phyloP scores from a whole-genome alignment of 805 yeast species.

The Saccharomycopsis sp. region DNA sequence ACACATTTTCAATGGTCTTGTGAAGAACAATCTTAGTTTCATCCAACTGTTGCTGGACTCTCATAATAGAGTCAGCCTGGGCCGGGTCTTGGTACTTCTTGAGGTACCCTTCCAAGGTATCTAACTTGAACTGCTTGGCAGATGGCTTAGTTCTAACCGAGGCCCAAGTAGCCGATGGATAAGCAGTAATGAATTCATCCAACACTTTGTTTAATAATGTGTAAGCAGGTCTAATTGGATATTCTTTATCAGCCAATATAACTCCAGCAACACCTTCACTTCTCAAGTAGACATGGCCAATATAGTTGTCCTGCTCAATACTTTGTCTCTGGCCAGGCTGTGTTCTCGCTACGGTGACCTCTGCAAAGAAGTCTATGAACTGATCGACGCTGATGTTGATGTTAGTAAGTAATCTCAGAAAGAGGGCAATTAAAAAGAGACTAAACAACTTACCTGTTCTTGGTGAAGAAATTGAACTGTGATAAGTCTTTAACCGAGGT shows the following conservation, averaged over 20 bases:
- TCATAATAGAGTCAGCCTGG: constrained; percentile 95
- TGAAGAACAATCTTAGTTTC: constrained; percentile 95
- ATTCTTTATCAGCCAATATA: constrained; percentile 86
- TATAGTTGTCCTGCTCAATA: constrained; percentile 79
- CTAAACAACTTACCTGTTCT: constrained; percentile 29
- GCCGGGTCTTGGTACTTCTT: constrained; percentile 91
- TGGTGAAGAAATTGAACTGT: constrained; percentile 84
- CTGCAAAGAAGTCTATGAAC: constrained; percentile 90
- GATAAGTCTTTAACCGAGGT: constrained; percentile 76
- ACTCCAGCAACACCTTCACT: constrained; percentile 90
- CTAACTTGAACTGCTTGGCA: constrained; percentile 37
- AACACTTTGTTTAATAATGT: constrained; percentile 82
- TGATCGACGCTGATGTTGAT: constrained; percentile 55
- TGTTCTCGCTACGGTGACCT: constrained; percentile 86
- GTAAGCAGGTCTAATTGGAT: constrained; percentile 95
- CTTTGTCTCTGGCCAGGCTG: constrained; percentile 86
- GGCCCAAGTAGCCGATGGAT: constrained; percentile 70
- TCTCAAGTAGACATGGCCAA: constrained; percentile 88
- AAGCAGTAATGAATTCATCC: constrained; percentile 82
- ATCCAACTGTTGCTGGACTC: constrained; percentile 95
- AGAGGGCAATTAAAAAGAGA: neutral
- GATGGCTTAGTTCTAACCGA: constrained; percentile 35
- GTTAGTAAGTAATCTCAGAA: constrained; percentile 12
- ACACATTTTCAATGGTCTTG: constrained; percentile 88
- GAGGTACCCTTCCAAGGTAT: constrained; percentile 61